Conservation (phyloP, 371 early-diverging fungal genomes). For the Circinella umbellata region DNA sequence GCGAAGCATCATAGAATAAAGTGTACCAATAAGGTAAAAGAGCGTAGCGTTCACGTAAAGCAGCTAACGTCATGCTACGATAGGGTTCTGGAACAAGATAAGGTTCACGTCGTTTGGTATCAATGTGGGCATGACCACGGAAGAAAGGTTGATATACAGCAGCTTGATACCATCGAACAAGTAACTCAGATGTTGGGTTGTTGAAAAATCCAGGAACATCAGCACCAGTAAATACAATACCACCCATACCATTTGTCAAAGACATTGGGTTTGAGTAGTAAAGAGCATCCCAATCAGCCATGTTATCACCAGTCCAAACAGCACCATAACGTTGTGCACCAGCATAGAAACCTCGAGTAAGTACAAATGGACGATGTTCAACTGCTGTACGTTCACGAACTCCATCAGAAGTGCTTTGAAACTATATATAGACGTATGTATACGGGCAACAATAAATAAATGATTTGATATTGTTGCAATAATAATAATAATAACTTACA, state of each 20-base stretch:
- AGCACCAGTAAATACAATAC: constrained; percentile 84
- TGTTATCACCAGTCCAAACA: constrained; percentile 94
- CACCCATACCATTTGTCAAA: constrained; percentile 73
- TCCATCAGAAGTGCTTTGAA: constrained; percentile 63
- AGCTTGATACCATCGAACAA: constrained; percentile 92
- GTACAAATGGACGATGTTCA: constrained; percentile 81
- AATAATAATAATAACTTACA: constrained; percentile 36
- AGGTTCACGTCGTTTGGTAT: constrained; percentile 95
- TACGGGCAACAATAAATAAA: too few relatives aligned
- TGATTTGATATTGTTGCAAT: too few relatives aligned
- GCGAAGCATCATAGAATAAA: constrained; percentile 72
- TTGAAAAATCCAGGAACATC: constrained; percentile 95
- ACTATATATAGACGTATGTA: constrained; percentile 28
- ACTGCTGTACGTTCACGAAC: constrained; percentile 54
- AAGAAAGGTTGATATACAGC: constrained; percentile 92
- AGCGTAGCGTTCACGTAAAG: constrained; percentile 77
- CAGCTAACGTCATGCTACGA: constrained; percentile 70
- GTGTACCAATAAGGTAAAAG: constrained; percentile 86
- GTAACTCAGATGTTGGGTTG: constrained; percentile 80
- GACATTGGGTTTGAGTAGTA: constrained; percentile 82
- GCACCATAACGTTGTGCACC: constrained; percentile 89
- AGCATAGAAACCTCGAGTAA: constrained; percentile 89
- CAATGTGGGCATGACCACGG: constrained; percentile 93
- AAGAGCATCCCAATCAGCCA: constrained; percentile 84
- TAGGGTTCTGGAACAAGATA: constrained; percentile 90